Evolutionary conservation across 1,139 yeast genomes (phyloP), one percentile per base, ranked within the genome.

Genomic region (Geotrichum reessii): DNA sequence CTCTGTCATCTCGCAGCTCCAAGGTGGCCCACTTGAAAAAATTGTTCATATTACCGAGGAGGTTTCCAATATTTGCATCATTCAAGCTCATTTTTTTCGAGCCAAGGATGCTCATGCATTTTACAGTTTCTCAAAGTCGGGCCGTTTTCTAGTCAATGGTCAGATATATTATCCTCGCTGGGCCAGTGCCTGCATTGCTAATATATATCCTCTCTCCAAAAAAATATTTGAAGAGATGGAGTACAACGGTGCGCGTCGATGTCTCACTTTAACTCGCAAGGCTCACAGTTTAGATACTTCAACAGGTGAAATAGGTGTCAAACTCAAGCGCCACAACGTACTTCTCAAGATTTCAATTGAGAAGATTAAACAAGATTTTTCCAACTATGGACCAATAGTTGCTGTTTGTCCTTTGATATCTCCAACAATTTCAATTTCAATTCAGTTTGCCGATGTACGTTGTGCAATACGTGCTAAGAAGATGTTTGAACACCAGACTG

Each of bases 11-110:
- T 71, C 83, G 1, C 88, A 84, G 63, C 76, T 87, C 0, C 75
- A 79, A 65, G 95, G 96, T 0, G 96, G 96, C 0, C 90, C 93
- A 0, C 72, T 88, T 52, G 91, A 86, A 64, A 78, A 77, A 62
- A 68, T 86, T 1, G 73, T 70, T 2, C 58, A 70, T 46, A 61
- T 63, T 12, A 59, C 62, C 3, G 58, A 62, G 56, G 59, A 54
- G 7, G 50, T 52, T 8, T 37, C 63, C 52, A 48, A 59, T 11
- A 57, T 57, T 12, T 56, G 62, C 14, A 44, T 59, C 19, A 57
- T 85, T 19, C 85, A 84, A 63, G 62, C 87, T 1, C 77, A 80
- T 65, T 89, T 85, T 67, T 68, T 82, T 40, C 77, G 72, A 40
- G 76, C 81, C 1, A 78, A 76, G 28, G 81, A 81, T 67, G 95